Percentiles rank a stretch among this genome's conserved stretches.
phyloP scores from a whole-genome alignment of 495 filamentous ascomycete species.

The Copromyces sp. region DNA sequence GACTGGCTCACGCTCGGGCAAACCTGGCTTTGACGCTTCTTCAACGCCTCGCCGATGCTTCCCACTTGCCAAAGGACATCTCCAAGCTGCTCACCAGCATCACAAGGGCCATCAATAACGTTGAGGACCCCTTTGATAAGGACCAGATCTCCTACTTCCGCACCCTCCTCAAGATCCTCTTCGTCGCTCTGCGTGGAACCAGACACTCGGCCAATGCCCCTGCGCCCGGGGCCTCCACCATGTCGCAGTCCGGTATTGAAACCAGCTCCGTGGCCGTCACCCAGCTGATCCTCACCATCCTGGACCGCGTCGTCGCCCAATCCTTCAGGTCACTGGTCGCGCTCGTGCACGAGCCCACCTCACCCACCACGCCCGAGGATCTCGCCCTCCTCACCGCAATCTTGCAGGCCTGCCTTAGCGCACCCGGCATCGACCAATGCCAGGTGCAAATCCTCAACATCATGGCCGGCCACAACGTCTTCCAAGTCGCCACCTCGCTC shows the following conservation, averaged over 20 bases:
- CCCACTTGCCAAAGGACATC: constrained; percentile 49
- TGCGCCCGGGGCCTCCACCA: constrained; percentile 10
- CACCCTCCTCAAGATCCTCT: constrained; percentile 72
- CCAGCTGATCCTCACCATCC: constrained; percentile 56
- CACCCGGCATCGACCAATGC: constrained; percentile 54
- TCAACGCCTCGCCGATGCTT: constrained; percentile 59
- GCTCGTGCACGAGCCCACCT: constrained; percentile 53
- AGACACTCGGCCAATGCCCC: constrained; percentile 16
- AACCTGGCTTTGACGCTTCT: constrained; percentile 68
- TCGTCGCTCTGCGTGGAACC: constrained; percentile 60
- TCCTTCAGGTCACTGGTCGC: constrained; percentile 70
- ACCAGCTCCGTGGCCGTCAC: constrained; percentile 28
- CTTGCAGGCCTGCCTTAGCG: constrained; percentile 66
- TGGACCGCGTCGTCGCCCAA: constrained; percentile 66
- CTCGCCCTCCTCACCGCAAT: constrained; percentile 84
- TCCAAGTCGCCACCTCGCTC: constrained; percentile 73
- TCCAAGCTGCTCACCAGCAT: constrained; percentile 51
- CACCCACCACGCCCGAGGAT: constrained; percentile 50
- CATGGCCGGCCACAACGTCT: constrained; percentile 54
- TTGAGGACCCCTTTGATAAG: constrained; percentile 52
- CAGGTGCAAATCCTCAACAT: constrained; percentile 56
- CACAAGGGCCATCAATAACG: constrained; percentile 56
- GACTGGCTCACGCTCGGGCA: constrained; percentile 58
- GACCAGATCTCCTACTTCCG: constrained; percentile 65
- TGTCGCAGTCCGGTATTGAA: neutral